phyloP scores from a whole-genome alignment of 345 rosid species.

The Laguncularia racemosa region DNA sequence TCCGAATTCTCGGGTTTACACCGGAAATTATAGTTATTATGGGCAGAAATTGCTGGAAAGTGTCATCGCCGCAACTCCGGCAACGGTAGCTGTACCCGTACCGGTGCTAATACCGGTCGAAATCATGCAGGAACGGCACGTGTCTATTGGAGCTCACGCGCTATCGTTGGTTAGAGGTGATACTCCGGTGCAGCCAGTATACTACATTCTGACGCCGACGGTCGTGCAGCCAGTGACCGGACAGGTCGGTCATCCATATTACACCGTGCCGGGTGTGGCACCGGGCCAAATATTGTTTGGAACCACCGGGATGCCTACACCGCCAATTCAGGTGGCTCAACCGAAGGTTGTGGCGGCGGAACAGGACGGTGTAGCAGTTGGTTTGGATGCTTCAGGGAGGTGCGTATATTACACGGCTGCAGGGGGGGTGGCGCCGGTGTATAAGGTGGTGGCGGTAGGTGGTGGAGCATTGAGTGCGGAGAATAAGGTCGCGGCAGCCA shows the following conservation, averaged over 20 bases:
- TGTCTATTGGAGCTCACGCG: conserved; percentile 18
- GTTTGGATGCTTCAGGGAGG: conserved; percentile 44
- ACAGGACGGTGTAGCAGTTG: conserved; percentile 31
- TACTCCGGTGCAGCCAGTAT: conserved; percentile 21
- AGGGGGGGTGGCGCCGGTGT: conserved; percentile 18
- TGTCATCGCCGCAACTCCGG: conserved; percentile 12
- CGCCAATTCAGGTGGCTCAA: conserved; percentile 15
- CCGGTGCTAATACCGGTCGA: conserved; percentile 30
- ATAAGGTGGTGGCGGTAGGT: conserved; percentile 21
- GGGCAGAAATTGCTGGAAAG: conserved; percentile 15
- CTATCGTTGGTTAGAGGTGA: conserved; percentile 16
- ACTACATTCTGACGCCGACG: conserved; percentile 23
- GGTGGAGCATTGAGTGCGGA: conserved; percentile 34
- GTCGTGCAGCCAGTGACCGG: conserved; percentile 25
- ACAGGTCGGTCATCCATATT: conserved; percentile 28
- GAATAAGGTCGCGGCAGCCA: conserved; percentile 28
- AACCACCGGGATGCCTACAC: conserved; percentile 16
- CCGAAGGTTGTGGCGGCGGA: conserved; percentile 21
- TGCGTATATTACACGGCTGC: conserved; percentile 34
- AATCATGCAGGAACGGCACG: conserved; percentile 28
- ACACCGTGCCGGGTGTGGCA: conserved; percentile 33
- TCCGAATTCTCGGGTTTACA: conserved; percentile 9
- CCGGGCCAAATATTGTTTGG: conserved; percentile 37
- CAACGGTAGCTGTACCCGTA: conserved; percentile 19
- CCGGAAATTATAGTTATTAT: conserved; percentile 24